These are phyloP conservation scores for Trametes sanguinea DNA, from an alignment of 768 basidiomycete species.

Conservation along the genomic window DNA sequence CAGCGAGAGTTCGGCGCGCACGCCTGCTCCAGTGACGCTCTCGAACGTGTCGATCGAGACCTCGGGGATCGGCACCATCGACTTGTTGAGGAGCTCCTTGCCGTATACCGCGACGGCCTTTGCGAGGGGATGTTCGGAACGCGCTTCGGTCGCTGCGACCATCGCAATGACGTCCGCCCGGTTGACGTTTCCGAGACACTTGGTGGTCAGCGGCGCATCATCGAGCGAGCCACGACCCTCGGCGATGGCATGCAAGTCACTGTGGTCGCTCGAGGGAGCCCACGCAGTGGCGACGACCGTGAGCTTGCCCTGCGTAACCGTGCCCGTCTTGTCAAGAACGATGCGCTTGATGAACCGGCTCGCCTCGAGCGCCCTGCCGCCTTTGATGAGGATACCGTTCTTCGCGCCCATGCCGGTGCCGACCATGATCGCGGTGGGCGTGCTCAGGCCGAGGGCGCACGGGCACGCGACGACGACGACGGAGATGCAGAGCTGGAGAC, in stretches of 20 bases:
- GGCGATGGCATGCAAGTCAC: conserved; percentile 26
- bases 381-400: conserved; percentile 98
- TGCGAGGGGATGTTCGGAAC: conserved; percentile 95
- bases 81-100: conserved; percentile 55
- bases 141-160: conserved; percentile 83
- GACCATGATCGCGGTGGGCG: conserved; percentile 99
- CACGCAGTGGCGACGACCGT: conserved; percentile 76
- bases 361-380: conserved; percentile 91
- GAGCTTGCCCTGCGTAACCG: conserved; percentile 94
- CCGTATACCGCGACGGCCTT: conserved; percentile 88
- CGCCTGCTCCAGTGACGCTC: conserved; percentile 86
- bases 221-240: conserved; percentile 13
- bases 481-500: conserved; percentile 95
- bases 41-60: conserved; percentile 75
- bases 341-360: conserved; percentile 80
- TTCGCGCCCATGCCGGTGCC: conserved; percentile 96
- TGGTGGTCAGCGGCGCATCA: conserved; percentile 25
- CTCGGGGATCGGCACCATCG: conserved; percentile 45
- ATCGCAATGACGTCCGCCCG: conserved; percentile 71
- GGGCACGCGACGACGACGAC: conserved; percentile 99
- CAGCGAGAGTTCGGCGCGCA: conserved; percentile 66
- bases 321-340: conserved; percentile 96
- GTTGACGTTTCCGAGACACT: conserved; percentile 66
- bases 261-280: conserved; percentile 48
- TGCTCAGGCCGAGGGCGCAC: conserved; percentile 93